Conservation (phyloP, 805 yeast genomes). For the Candida silvatica region DNA sequence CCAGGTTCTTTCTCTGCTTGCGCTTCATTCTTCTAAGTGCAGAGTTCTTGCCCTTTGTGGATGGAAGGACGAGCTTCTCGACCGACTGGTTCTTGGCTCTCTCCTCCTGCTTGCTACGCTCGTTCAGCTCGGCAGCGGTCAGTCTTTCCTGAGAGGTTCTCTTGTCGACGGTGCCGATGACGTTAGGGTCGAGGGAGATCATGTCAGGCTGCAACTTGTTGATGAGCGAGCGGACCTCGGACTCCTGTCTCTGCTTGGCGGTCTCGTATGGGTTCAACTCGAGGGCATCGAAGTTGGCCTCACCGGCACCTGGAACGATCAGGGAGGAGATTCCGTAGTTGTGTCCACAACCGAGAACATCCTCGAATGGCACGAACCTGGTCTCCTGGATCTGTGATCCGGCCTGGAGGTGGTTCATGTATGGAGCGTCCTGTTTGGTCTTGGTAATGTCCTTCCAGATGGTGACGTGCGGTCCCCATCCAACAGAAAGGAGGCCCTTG, state of each 20-base stretch:
- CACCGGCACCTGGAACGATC: constrained; percentile 95
- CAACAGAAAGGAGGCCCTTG: constrained; percentile 77
- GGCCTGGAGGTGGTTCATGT: constrained; percentile 83
- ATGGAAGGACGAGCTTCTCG: constrained; percentile 55
- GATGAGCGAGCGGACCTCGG: constrained; percentile 76
- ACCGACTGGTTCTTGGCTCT: constrained; percentile 24
- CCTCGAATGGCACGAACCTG: constrained; percentile 89
- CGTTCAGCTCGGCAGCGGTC: constrained; percentile 49
- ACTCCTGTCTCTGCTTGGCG: constrained; percentile 86
- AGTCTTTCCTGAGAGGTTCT: constrained; percentile 56
- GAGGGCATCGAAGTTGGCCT: constrained; percentile 91
- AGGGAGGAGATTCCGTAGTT: constrained; percentile 70
- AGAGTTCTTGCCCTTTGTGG: constrained; percentile 73
- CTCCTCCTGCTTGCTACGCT: constrained; percentile 26
- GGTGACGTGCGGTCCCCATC: constrained; percentile 94
- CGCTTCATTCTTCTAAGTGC: constrained; percentile 72
- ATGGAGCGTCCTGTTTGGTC: constrained; percentile 68
- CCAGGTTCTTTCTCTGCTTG: constrained; percentile 76
- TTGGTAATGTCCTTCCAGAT: constrained; percentile 85
- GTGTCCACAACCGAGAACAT: constrained; percentile 88
- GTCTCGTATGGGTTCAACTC: constrained; percentile 92
- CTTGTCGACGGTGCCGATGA: constrained; percentile 76
- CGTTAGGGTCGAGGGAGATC: constrained; percentile 82
- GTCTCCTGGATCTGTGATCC: constrained; percentile 63
- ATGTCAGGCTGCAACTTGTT: constrained; percentile 90